Conservation (phyloP, 495 filamentous ascomycete species). For the Hypoxylon perforatum region DNA sequence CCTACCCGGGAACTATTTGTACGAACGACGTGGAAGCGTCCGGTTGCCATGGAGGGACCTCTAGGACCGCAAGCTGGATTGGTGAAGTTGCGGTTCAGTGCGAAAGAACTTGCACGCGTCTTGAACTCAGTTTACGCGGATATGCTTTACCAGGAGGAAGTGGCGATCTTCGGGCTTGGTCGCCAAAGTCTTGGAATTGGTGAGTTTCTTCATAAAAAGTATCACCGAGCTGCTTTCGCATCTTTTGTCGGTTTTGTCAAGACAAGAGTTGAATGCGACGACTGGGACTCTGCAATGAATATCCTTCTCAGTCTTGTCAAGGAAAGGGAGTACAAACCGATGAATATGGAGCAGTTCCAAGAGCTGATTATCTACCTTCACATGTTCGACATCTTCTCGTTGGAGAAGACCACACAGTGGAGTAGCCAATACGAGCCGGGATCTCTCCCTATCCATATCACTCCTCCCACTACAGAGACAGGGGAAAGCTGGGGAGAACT, state of each 20-base stretch:
- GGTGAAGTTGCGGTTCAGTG: slow-evolving; percentile 9
- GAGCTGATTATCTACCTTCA: slow-evolving; percentile 47
- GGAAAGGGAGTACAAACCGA: slow-evolving; percentile 15
- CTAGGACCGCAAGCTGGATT: slow-evolving; percentile 17
- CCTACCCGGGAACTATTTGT: slow-evolving; percentile 36
- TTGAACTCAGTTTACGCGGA: slow-evolving; percentile 31
- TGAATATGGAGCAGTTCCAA: slow-evolving; percentile 28
- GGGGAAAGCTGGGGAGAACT: slow-evolving; percentile 19
- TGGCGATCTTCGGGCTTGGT: too few species aligned
- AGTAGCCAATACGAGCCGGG: too few species aligned
- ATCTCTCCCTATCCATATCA: too few species aligned
- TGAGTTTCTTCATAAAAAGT: slow-evolving; percentile 20
- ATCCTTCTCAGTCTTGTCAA: slow-evolving; percentile 42
- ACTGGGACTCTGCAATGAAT: slow-evolving; percentile 22
- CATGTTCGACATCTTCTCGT: slow-evolving; percentile 43
- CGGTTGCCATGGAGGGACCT: slow-evolving; percentile 24
- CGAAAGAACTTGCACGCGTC: slow-evolving; percentile 19
- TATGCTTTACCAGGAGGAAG: slow-evolving; percentile 40
- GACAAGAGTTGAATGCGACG: slow-evolving; percentile 29
- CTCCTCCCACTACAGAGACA: neutral
- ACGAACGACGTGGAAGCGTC: slow-evolving; percentile 41
- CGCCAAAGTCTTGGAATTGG: too few species aligned
- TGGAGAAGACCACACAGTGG: too few species aligned
- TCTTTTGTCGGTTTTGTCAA: slow-evolving; percentile 40
- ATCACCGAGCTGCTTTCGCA: slow-evolving; percentile 54